These are phyloP conservation scores for Tetrapyrgos nigripes DNA, from an alignment of 1,284 basidiomycete genomes.

Conservation along the genomic window DNA sequence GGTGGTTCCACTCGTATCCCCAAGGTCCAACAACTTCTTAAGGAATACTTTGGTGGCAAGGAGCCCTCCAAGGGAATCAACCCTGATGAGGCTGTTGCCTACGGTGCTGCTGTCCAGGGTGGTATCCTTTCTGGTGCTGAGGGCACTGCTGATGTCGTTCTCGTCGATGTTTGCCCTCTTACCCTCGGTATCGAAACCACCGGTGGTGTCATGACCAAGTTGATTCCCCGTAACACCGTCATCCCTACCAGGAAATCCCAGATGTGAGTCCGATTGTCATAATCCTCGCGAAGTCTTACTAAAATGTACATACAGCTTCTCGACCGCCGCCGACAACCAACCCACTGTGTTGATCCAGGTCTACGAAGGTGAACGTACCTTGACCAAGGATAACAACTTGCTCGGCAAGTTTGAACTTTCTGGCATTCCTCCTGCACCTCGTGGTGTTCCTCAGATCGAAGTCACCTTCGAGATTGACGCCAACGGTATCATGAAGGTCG, in stretches of 20 bases:
- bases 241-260: slow-evolving; percentile 98
- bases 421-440: slow-evolving; percentile 92
- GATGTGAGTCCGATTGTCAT: slow-evolving; percentile 60
- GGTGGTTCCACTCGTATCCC: slow-evolving; percentile 99
- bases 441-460: slow-evolving; percentile 95
- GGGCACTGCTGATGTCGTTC: slow-evolving; percentile 84
- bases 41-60: slow-evolving; percentile 91
- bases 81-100: slow-evolving; percentile 95
- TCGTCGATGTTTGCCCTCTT: slow-evolving; percentile 95
- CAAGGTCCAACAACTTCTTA: slow-evolving; percentile 96
- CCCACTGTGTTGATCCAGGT: slow-evolving; percentile 91
- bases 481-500: slow-evolving; percentile 92
- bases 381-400: slow-evolving; percentile 98
- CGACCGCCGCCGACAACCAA: slow-evolving; percentile 95
- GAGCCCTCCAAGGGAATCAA: slow-evolving; percentile 95
- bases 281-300: not conserved
- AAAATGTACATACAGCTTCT: slow-evolving; percentile 68
- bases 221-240: slow-evolving; percentile 96
- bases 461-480: slow-evolving; percentile 95
- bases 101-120: slow-evolving; percentile 97
- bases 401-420: slow-evolving; percentile 97
- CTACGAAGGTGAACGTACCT: slow-evolving; percentile 92
- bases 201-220: slow-evolving; percentile 97
- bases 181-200: slow-evolving; percentile 98
- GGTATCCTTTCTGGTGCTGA: slow-evolving; percentile 94